phyloP scores from a whole-genome alignment of 192 early-diverging fungal genomes.

The Umbelopsis isabellina region DNA sequence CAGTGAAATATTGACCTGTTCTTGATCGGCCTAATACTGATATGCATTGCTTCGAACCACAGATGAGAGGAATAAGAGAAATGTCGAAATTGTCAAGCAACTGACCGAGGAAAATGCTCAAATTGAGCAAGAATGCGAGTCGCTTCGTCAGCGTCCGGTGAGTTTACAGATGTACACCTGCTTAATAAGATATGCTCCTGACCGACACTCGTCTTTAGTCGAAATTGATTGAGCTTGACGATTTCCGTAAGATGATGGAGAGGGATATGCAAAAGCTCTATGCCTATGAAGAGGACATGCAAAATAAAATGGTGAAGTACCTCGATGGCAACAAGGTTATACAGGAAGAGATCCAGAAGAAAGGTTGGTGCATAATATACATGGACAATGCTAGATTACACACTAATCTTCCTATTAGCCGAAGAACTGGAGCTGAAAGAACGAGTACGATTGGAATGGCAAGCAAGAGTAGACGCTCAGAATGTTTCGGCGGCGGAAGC shows the following conservation, averaged over 20 bases:
- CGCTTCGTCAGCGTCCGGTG: constrained; percentile 7
- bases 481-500: constrained; percentile 16
- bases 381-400: neutral
- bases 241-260: constrained; percentile 3
- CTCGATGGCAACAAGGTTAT: constrained; percentile 12
- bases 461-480: constrained; percentile 12
- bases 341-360: constrained; percentile 15
- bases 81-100: neutral
- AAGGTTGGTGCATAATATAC: neutral
- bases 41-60: neutral
- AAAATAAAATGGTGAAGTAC: constrained; percentile 7
- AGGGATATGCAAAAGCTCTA: constrained; percentile 17
- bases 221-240: constrained; percentile 5
- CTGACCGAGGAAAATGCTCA: neutral
- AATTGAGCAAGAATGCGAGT: constrained; percentile 6
- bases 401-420: neutral
- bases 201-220: neutral
- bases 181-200: neutral
- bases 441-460: constrained; percentile 1
- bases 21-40: neutral
- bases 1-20: neutral
- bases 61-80: constrained; percentile 12
- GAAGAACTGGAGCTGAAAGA: constrained; percentile 2
- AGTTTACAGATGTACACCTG: neutral
- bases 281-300: constrained; percentile 14